phyloP scores from a whole-genome alignment of 179 eudicot species.

The Vitellaria paradoxa region DNA sequence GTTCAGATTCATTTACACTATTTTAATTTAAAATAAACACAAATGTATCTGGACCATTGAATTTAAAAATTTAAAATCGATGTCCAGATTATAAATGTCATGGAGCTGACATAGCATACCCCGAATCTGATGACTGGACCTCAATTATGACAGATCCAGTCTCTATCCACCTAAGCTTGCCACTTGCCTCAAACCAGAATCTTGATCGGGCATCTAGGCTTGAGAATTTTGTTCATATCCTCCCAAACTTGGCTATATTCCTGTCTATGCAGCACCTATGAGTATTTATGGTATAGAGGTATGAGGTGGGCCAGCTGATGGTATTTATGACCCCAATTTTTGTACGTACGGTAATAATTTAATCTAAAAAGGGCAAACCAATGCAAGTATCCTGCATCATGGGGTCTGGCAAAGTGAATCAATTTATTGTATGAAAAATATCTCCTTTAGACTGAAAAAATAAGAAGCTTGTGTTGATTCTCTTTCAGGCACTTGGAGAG shows the following conservation, averaged over 20 bases:
- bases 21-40: too few species aligned
- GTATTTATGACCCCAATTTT: neutral
- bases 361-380: too few species aligned
- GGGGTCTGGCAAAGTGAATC: neutral
- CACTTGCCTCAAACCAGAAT: neutral
- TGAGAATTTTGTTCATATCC: neutral
- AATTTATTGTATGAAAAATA: neutral
- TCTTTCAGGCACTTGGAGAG: constrained; percentile 96
- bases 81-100: too few species aligned
- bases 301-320: neutral
- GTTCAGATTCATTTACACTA: too few species aligned
- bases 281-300: neutral
- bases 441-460: neutral
- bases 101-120: too few species aligned
- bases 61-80: too few species aligned
- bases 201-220: neutral
- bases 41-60: too few species aligned
- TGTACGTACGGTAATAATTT: neutral
- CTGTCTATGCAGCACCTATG: neutral
- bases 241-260: neutral
- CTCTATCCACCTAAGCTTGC: neutral
- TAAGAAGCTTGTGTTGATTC: constrained; percentile 13
- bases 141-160: too few species aligned
- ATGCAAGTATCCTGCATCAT: too few species aligned
- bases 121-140: neutral